Conservation (phyloP, 108 stramenopile genomes). For the Conticribra weissflogii region DNA sequence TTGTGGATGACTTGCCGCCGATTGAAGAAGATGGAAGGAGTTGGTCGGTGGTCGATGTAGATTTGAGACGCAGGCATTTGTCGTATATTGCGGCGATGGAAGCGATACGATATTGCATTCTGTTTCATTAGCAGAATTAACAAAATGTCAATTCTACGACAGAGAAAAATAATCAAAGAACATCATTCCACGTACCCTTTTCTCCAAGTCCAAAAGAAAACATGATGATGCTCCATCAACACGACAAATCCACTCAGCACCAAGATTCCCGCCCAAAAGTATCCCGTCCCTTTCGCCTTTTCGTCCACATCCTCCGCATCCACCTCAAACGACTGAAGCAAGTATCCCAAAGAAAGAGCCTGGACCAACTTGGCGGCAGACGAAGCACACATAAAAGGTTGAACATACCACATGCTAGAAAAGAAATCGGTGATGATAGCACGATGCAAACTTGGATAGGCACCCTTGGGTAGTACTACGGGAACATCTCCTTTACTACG, state of each 20-base stretch:
- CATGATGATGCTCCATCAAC: conserved; percentile 66
- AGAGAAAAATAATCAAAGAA: conserved; percentile 36
- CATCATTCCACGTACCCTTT: conserved; percentile 19
- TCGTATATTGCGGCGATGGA: conserved; percentile 79
- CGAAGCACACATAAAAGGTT: conserved; percentile 53
- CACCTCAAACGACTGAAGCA: conserved; percentile 71
- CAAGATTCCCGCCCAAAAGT: conserved; percentile 66
- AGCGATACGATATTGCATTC: conserved; percentile 79
- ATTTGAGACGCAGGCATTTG: conserved; percentile 61
- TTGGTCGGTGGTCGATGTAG: conserved; percentile 27
- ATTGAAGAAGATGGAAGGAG: conserved; percentile 11
- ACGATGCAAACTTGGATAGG: conserved; percentile 57
- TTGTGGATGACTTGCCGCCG: neutral
- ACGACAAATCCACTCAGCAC: conserved; percentile 60
- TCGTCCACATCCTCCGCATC: conserved; percentile 14
- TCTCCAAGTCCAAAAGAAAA: conserved; percentile 54
- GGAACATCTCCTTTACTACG: neutral
- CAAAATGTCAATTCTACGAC: conserved; percentile 3
- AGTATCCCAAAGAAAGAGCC: conserved; percentile 66
- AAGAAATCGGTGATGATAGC: conserved; percentile 66
- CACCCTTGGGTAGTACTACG: conserved; percentile 17
- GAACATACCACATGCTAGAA: conserved; percentile 60
- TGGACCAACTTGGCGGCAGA: conserved; percentile 59
- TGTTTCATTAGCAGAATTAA: too few relatives aligned
- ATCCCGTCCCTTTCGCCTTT: conserved; percentile 28